Conservation (phyloP, 2,329 filamentous ascomycete genomes). For the Lachnellula willkommii region DNA sequence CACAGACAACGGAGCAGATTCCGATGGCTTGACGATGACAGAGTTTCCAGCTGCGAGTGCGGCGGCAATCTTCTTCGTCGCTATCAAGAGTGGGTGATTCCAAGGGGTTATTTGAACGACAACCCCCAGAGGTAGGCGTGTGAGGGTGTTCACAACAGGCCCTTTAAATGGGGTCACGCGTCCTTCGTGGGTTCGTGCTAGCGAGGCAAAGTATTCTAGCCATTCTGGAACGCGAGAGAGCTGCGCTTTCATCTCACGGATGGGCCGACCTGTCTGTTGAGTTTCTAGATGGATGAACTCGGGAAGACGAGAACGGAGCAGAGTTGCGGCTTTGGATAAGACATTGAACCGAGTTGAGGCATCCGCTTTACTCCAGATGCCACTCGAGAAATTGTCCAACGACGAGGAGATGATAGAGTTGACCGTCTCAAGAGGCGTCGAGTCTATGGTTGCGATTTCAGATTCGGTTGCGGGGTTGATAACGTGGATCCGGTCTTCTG, state of each 20-base stretch:
- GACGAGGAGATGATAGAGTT: constrained; percentile 15
- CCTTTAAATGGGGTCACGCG: constrained; percentile 60
- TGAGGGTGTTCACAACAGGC: constrained; percentile 52
- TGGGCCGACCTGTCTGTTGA: constrained; percentile 60
- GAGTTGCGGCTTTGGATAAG: constrained; percentile 52
- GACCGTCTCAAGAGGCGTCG: constrained; percentile 10
- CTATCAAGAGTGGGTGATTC: constrained; percentile 54
- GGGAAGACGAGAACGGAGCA: constrained; percentile 49
- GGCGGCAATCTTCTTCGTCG: constrained; percentile 41
- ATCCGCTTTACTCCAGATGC: constrained; percentile 16
- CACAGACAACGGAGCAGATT: constrained; percentile 39
- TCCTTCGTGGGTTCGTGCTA: constrained; percentile 63
- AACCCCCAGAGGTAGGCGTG: constrained; percentile 52
- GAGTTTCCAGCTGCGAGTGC: constrained; percentile 33
- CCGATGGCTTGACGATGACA: constrained; percentile 35
- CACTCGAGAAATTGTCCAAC: constrained; percentile 15
- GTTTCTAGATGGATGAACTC: constrained; percentile 59
- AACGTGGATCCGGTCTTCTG: constrained; percentile 10
- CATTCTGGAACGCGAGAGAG: constrained; percentile 60
- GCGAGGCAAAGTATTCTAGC: constrained; percentile 66
- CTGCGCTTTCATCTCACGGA: constrained; percentile 67
- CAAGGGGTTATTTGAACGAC: constrained; percentile 53
- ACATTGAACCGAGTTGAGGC: constrained; percentile 49
- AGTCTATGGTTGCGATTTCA: constrained; percentile 18
- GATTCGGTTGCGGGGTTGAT: constrained; percentile 21